Conservation (phyloP, 495 filamentous ascomycete genomes). For the Cryomyces antarcticus region DNA sequence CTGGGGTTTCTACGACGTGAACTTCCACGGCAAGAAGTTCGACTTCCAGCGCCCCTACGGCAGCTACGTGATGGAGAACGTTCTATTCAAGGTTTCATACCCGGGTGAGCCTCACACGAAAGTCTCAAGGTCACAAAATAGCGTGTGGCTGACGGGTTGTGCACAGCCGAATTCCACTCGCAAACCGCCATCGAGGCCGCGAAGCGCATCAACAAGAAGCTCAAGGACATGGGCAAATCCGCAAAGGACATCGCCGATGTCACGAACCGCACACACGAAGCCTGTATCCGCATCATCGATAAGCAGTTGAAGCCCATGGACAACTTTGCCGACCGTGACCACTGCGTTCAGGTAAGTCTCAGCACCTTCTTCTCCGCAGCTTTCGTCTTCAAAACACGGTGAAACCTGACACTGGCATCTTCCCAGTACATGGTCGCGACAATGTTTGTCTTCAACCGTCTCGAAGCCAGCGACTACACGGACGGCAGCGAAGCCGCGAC, state of each 20-base stretch:
- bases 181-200: constrained; percentile 95
- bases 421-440: constrained; percentile 78
- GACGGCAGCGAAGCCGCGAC: constrained; percentile 83
- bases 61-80: constrained; percentile 99
- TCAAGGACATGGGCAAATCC: constrained; percentile 69
- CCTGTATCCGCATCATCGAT: constrained; percentile 96
- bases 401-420: too few species aligned
- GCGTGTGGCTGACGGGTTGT: constrained; percentile 1
- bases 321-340: constrained; percentile 97
- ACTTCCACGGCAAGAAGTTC: constrained; percentile 91
- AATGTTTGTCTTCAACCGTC: constrained; percentile 83
- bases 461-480: constrained; percentile 78
- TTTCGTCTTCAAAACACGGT: too few species aligned
- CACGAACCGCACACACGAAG: constrained; percentile 91
- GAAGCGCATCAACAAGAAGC: constrained; percentile 62
- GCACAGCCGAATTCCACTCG: constrained; percentile 86
- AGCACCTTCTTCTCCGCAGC: too few species aligned
- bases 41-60: constrained; percentile 89
- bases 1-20: constrained; percentile 97
- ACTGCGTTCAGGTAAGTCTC: constrained; percentile 67
- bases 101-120: constrained; percentile 37
- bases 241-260: constrained; percentile 86
- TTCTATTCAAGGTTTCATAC: constrained; percentile 98
- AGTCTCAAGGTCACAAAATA: neutral
- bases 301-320: constrained; percentile 99